phyloP scores from a whole-genome alignment of 2,329 filamentous ascomycete genomes.

The Stagonosporopsis rhizophila region DNA sequence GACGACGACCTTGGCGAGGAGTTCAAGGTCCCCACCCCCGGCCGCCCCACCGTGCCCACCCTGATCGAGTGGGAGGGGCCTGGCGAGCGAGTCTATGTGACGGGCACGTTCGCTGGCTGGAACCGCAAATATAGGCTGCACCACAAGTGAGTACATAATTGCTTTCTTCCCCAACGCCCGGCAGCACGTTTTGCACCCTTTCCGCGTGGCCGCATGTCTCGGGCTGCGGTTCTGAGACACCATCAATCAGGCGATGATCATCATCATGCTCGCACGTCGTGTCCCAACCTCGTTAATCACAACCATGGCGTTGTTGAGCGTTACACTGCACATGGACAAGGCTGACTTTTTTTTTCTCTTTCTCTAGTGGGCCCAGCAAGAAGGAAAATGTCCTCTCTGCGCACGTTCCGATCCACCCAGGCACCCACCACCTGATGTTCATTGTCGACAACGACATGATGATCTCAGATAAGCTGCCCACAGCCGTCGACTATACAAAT shows the following conservation, averaged over 20 bases:
- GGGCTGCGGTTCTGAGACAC: constrained; percentile 25
- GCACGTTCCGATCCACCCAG: constrained; percentile 82
- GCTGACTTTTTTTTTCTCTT: constrained; percentile 6
- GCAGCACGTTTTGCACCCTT: not conserved
- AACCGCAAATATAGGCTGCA: constrained; percentile 90
- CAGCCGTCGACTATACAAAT: constrained; percentile 96
- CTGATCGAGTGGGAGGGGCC: constrained; percentile 82
- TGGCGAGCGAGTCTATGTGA: constrained; percentile 93
- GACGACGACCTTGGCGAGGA: constrained; percentile 71
- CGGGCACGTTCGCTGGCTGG: constrained; percentile 97
- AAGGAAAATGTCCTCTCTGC: constrained; percentile 71
- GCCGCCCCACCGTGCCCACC: constrained; percentile 81
- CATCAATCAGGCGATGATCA: constrained; percentile 22
- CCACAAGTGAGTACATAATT: constrained; percentile 71
- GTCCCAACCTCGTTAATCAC: constrained; percentile 18
- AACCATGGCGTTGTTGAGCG: constrained; percentile 20
- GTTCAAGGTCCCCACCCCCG: constrained; percentile 62
- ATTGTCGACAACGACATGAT: constrained; percentile 93
- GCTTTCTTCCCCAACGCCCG: constrained; percentile 34
- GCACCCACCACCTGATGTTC: constrained; percentile 96
- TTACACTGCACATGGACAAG: constrained; percentile 46
- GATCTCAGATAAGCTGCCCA: constrained; percentile 85
- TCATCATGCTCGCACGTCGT: constrained; percentile 19
- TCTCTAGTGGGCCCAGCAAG: constrained; percentile 50
- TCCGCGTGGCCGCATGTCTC: constrained; percentile 27